Evolutionary conservation across 176 grass and related monocot genomes (phyloP).

Genomic region (Ensete ventricosum): DNA sequence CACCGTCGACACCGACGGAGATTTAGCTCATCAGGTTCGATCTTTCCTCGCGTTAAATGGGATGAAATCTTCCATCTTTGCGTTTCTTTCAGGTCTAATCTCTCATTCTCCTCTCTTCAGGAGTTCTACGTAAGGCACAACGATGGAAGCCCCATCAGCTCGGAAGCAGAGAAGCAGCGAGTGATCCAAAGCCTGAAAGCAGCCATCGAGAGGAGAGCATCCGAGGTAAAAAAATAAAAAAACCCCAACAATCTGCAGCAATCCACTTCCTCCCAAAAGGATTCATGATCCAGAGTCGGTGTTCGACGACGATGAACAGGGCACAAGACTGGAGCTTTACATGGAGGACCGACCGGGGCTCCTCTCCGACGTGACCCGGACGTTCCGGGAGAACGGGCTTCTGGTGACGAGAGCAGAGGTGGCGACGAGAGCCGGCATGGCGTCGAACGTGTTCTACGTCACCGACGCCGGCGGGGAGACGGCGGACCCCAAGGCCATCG

Average conservation of each 20-base stretch:
- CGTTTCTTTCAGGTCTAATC: neutral
- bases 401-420: slow-evolving; percentile 57
- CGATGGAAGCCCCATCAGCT: slow-evolving; percentile 3
- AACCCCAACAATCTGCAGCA: neutral
- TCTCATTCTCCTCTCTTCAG: neutral
- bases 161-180: slow-evolving; percentile 3
- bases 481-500: slow-evolving; percentile 38
- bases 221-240: neutral
- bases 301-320: slow-evolving; percentile 20
- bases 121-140: neutral
- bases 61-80: too few species aligned
- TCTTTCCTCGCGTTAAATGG: too few species aligned
- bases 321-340: slow-evolving; percentile 61
- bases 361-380: slow-evolving; percentile 57
- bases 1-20: neutral
- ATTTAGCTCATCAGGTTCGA: neutral
- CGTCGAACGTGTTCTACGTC: slow-evolving; percentile 74
- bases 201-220: neutral
- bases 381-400: slow-evolving; percentile 71
- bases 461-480: slow-evolving; percentile 43
- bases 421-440: slow-evolving; percentile 45
- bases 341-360: slow-evolving; percentile 42
- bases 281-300: neutral
- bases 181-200: slow-evolving; percentile 1
- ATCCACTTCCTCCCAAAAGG: neutral